phyloP scores from a whole-genome alignment of 441 rosid species.

The Croton laevigatus region DNA sequence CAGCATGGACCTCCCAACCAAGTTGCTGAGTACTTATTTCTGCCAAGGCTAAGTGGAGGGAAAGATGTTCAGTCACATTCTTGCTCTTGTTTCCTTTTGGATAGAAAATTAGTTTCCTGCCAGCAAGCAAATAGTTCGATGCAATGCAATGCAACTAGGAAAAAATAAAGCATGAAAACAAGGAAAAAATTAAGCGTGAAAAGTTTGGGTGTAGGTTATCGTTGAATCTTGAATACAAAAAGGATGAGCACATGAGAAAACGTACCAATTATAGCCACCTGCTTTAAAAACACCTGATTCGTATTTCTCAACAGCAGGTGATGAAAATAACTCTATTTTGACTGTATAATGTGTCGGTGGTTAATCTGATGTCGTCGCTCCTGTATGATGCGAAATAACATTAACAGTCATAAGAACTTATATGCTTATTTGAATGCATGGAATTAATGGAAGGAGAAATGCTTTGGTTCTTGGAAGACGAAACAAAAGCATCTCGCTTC shows the following conservation, averaged over 20 bases:
- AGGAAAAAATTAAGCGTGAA: not conserved
- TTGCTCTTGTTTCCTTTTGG: constrained; percentile 67
- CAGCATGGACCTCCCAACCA: constrained; percentile 45
- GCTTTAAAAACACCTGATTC: constrained; percentile 67
- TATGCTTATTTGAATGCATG: not conserved
- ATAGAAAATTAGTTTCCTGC: constrained; percentile 59
- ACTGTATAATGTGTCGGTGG: constrained; percentile 6
- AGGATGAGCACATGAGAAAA: not conserved
- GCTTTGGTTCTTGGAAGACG: not conserved
- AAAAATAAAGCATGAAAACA: too few species aligned
- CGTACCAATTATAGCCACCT: constrained; percentile 69
- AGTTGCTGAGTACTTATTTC: constrained; percentile 19
- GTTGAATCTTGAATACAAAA: not conserved
- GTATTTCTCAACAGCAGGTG: constrained; percentile 37
- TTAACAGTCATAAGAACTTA: not conserved
- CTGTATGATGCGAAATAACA: not conserved
- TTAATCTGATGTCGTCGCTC: constrained; percentile 1
- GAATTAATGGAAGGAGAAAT: not conserved
- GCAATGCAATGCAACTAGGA: not conserved
- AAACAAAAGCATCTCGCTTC: too few species aligned
- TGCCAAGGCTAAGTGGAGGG: constrained; percentile 46
- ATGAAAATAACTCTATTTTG: constrained; percentile 7
- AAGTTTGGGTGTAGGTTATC: not conserved
- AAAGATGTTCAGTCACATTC: constrained; percentile 34
- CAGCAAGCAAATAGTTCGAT: not conserved